Evolutionary conservation across 305 asterid species (phyloP).

Genomic region (Fraxinus dipetala): DNA sequence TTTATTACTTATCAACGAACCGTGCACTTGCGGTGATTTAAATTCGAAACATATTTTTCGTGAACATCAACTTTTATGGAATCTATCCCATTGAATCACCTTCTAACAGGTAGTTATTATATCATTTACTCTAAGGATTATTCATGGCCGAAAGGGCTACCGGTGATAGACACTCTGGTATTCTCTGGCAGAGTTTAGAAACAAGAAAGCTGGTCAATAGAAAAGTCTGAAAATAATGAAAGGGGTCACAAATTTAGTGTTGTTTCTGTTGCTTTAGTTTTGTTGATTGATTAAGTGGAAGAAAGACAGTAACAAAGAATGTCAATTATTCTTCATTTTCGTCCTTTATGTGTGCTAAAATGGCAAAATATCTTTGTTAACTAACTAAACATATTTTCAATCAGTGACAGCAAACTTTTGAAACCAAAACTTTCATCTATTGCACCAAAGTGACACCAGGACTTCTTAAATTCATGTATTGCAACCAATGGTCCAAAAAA

Average conservation of each 20-base stretch:
- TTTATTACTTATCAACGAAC: too few species aligned
- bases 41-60: too few species aligned
- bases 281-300: neutral
- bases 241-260: neutral
- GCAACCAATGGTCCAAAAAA: neutral
- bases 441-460: neutral
- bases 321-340: neutral
- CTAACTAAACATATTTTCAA: neutral
- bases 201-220: neutral
- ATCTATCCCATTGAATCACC: neutral
- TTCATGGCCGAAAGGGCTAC: neutral
- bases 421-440: neutral
- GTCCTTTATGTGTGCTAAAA: neutral
- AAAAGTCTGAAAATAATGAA: neutral
- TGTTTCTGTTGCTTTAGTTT: neutral
- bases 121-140: neutral
- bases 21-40: too few species aligned
- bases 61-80: neutral
- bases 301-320: neutral
- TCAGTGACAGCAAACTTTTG: neutral
- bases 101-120: neutral
- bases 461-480: neutral
- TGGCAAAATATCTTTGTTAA: neutral
- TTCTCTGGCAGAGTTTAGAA: neutral
- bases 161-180: neutral